These are phyloP conservation scores for Calonectria hawksworthii DNA, from an alignment of 2,329 filamentous ascomycete genomes.

Conservation along the genomic window DNA sequence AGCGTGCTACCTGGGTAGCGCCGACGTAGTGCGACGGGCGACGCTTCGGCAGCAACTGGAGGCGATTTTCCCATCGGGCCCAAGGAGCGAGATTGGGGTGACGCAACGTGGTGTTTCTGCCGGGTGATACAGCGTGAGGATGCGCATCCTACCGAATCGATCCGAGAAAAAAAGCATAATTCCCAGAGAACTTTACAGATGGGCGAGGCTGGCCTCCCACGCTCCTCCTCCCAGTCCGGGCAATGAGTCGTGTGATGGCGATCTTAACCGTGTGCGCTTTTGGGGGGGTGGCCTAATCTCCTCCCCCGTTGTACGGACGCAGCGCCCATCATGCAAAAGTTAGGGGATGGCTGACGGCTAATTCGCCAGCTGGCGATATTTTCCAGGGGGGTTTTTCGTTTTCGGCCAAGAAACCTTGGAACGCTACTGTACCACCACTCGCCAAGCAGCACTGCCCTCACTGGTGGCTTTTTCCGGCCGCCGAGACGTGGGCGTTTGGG, in stretches of 20 bases:
- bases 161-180: not conserved
- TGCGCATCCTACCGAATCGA: not conserved
- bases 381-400: not conserved
- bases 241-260: not conserved
- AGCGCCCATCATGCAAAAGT: not conserved
- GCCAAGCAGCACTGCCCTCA: not conserved
- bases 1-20: constrained; percentile 3
- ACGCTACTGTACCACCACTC: not conserved
- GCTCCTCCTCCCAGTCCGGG: not conserved
- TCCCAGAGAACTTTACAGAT: not conserved
- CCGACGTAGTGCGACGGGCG: not conserved
- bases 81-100: not conserved
- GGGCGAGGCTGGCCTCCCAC: not conserved
- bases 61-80: constrained; percentile 5
- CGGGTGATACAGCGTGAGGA: not conserved
- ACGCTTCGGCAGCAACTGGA: not conserved
- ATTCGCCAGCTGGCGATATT: not conserved
- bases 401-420: not conserved
- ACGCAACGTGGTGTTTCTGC: not conserved
- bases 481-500: not conserved
- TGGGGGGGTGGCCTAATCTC: not conserved
- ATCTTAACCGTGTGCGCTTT: not conserved
- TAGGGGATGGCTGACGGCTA: not conserved
- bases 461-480: not conserved
- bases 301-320: not conserved